phyloP scores from a whole-genome alignment of 2,329 filamentous ascomycete species.

The Plenodomus biglobosus region DNA sequence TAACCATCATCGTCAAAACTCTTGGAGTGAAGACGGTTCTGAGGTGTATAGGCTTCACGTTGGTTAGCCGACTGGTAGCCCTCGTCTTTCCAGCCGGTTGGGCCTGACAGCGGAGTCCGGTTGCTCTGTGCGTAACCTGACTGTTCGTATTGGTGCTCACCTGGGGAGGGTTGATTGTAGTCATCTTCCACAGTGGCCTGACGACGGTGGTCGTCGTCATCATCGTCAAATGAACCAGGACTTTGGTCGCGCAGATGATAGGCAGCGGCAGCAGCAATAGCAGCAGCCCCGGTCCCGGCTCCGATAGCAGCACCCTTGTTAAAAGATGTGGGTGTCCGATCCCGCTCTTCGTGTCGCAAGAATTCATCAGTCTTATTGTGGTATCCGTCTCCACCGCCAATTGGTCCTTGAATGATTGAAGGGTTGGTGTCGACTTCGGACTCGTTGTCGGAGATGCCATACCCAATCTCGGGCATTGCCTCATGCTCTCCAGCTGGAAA shows the following conservation, averaged over 20 bases:
- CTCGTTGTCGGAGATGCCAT: conserved; percentile 55
- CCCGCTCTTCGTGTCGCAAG: conserved; percentile 39
- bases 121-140: conserved; percentile 33
- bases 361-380: conserved; percentile 46
- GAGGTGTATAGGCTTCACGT: conserved; percentile 53
- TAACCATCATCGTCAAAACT: conserved; percentile 60
- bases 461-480: conserved; percentile 76
- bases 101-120: conserved; percentile 48
- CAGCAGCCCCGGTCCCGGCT: conserved; percentile 54
- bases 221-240: conserved; percentile 27
- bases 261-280: conserved; percentile 57
- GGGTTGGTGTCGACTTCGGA: conserved; percentile 80
- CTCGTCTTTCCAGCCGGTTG: conserved; percentile 69
- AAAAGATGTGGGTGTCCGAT: conserved; percentile 36
- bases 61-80: conserved; percentile 83
- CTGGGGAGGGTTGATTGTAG: conserved; percentile 36
- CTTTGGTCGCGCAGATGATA: conserved; percentile 41
- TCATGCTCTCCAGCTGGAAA: conserved; percentile 65
- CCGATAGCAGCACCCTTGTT: conserved; percentile 43
- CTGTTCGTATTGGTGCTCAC: conserved; percentile 40
- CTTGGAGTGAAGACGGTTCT: conserved; percentile 50
- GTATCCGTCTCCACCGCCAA: conserved; percentile 56
- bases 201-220: conserved; percentile 23
- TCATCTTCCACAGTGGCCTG: conserved; percentile 46
- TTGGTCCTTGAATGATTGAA: conserved; percentile 75